A percentile compares a stretch with the other conserved stretches of the same genome.
phyloP scores from a whole-genome alignment of 306 rosid species.

The Canavalia ensiformis region DNA sequence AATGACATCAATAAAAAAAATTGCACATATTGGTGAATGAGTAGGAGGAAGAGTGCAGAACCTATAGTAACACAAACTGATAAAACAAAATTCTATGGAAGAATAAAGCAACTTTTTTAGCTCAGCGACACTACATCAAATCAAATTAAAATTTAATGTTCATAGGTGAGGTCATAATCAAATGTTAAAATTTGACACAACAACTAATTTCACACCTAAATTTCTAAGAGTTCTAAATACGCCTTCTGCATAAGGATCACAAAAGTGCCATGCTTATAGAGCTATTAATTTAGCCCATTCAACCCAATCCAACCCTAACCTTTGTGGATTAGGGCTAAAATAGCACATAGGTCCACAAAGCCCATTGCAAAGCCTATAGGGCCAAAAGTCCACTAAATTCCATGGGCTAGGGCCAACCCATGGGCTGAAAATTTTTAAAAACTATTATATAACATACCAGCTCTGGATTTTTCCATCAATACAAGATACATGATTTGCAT shows the following conservation, averaged over 20 bases:
- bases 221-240: constrained; percentile 78
- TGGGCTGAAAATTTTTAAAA: too few relatives aligned
- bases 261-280: constrained; percentile 87
- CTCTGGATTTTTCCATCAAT: too few relatives aligned
- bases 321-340: too few relatives aligned
- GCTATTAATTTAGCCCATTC: too few relatives aligned
- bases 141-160: constrained; percentile 87
- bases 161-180: constrained; percentile 84
- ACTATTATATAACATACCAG: too few relatives aligned
- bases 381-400: too few relatives aligned
- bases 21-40: background rate
- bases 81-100: constrained; percentile 24
- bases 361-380: too few relatives aligned
- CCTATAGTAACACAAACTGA: constrained; percentile 5
- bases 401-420: too few relatives aligned
- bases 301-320: too few relatives aligned
- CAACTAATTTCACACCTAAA: constrained; percentile 83
- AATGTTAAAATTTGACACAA: constrained; percentile 94
- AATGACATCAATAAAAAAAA: constrained; percentile 20
- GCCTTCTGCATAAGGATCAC: constrained; percentile 83
- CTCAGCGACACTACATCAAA: constrained; percentile 99
- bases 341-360: too few relatives aligned
- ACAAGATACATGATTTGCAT: too few relatives aligned
- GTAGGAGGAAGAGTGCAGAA: background rate
- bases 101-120: constrained; percentile 49